A percentile compares a stretch with the other conserved stretches of the same genome.
phyloP scores from a whole-genome alignment of 2,329 filamentous ascomycete species.

The Cladophialophora exuberans region DNA sequence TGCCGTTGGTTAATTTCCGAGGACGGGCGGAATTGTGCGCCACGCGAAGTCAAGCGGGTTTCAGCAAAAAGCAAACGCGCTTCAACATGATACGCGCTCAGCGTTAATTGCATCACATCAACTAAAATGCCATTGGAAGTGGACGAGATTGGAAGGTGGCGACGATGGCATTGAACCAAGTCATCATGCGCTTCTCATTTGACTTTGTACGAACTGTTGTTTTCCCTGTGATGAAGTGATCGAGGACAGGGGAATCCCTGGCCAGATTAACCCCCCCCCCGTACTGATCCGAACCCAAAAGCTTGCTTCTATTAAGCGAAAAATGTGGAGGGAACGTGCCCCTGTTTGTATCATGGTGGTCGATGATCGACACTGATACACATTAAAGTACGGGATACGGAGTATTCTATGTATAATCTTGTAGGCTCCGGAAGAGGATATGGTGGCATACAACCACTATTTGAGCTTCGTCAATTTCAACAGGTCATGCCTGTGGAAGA shows the following conservation, averaged over 20 bases:
- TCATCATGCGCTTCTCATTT: not conserved
- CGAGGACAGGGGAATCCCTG: not conserved
- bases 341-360: not conserved
- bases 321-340: not conserved
- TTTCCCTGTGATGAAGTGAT: not conserved
- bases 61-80: slow-evolving; percentile 11
- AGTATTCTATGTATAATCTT: not conserved
- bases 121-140: not conserved
- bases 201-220: not conserved
- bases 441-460: slow-evolving; percentile 20
- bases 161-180: not conserved
- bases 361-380: not conserved
- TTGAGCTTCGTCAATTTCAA: slow-evolving; percentile 54
- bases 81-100: slow-evolving; percentile 16
- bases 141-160: not conserved
- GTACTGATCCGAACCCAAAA: not conserved
- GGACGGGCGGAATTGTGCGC: slow-evolving; percentile 15
- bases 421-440: not conserved
- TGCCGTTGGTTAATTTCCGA: slow-evolving; percentile 27
- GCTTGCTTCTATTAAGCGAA: not conserved
- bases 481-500: slow-evolving; percentile 75
- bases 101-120: slow-evolving; percentile 20
- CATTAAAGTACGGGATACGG: not conserved
- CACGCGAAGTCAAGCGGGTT: slow-evolving; percentile 21
- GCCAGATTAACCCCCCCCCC: not conserved